phyloP scores from a whole-genome alignment of 768 basidiomycete species.

The Lactarius evosmus region DNA sequence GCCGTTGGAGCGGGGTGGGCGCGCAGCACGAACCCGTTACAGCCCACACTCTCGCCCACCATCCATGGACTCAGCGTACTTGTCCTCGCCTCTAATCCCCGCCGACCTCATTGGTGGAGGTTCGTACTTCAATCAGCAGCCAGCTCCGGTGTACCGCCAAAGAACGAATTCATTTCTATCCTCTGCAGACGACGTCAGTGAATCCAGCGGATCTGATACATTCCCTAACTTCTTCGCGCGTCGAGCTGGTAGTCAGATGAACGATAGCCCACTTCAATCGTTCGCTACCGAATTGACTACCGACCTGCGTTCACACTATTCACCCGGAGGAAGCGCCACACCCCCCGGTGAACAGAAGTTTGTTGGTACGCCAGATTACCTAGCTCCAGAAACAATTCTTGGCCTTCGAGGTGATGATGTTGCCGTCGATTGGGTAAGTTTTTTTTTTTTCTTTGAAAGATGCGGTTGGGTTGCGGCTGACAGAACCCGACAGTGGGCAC shows the following conservation, averaged over 20 bases:
- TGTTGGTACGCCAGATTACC: constrained; percentile 96
- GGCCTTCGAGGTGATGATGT: constrained; percentile 94
- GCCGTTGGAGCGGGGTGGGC: constrained; percentile 33
- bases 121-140: constrained; percentile 79
- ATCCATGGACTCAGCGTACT: constrained; percentile 74
- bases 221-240: constrained; percentile 41
- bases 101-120: constrained; percentile 54
- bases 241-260: constrained; percentile 42
- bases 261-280: constrained; percentile 79
- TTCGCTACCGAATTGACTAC: constrained; percentile 84
- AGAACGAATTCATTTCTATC: constrained; percentile 66
- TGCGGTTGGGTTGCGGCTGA: constrained; percentile 21
- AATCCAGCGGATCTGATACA: constrained; percentile 85
- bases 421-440: constrained; percentile 91
- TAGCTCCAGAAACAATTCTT: constrained; percentile 93
- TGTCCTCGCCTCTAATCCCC: constrained; percentile 71
- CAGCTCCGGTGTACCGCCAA: constrained; percentile 53
- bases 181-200: constrained; percentile 76
- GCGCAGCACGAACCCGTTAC: constrained; percentile 47
- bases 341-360: constrained; percentile 89
- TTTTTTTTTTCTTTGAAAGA: constrained; percentile 21
- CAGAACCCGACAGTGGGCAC: constrained; percentile 72
- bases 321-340: constrained; percentile 50
- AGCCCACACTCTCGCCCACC: constrained; percentile 77
- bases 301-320: constrained; percentile 76